Evolutionary conservation across 176 grass and related monocot genomes (phyloP).

Genomic region (Themeda triandra): DNA sequence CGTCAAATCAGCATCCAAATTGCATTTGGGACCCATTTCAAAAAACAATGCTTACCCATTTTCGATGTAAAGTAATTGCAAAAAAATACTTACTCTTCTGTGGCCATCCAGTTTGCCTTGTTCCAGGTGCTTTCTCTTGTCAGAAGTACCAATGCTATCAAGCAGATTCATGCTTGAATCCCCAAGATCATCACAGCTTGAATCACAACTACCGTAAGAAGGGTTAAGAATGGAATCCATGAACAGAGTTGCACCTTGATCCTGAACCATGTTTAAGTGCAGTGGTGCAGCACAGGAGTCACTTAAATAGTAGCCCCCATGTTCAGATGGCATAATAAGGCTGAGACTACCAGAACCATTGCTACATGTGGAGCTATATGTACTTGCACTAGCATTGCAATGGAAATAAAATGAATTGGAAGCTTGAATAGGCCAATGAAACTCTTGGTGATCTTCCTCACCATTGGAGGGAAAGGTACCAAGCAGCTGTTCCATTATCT

Average conservation of each 20-base stretch:
- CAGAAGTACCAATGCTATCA: slow-evolving; percentile 14
- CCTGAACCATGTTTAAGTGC: slow-evolving; percentile 43
- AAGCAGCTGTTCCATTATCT: slow-evolving; percentile 56
- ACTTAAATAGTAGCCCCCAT: slow-evolving; percentile 40
- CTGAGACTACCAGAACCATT: slow-evolving; percentile 27
- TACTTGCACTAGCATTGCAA: slow-evolving; percentile 33
- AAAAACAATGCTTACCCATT: neutral
- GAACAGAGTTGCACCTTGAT: slow-evolving; percentile 35
- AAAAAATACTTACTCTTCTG: slow-evolving; percentile 29
- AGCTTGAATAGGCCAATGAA: slow-evolving; percentile 42
- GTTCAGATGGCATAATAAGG: slow-evolving; percentile 34
- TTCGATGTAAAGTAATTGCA: neutral
- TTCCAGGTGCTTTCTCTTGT: slow-evolving; percentile 47
- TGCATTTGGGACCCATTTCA: neutral
- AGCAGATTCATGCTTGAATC: slow-evolving; percentile 37
- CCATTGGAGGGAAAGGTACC: slow-evolving; percentile 32
- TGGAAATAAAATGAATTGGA: slow-evolving; percentile 35
- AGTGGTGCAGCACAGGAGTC: slow-evolving; percentile 32
- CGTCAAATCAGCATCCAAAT: slow-evolving; percentile 1
- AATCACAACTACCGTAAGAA: slow-evolving; percentile 17
- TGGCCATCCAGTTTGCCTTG: slow-evolving; percentile 37
- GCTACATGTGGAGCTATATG: slow-evolving; percentile 31
- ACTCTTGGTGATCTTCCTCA: slow-evolving; percentile 25
- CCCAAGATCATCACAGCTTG: slow-evolving; percentile 32
- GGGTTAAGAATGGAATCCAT: slow-evolving; percentile 42